Percentiles rank a stretch among this genome's conserved stretches.
These are phyloP conservation scores for Clitoria ternatea DNA, from an alignment of 306 rosid genomes.

Conservation along the genomic window DNA sequence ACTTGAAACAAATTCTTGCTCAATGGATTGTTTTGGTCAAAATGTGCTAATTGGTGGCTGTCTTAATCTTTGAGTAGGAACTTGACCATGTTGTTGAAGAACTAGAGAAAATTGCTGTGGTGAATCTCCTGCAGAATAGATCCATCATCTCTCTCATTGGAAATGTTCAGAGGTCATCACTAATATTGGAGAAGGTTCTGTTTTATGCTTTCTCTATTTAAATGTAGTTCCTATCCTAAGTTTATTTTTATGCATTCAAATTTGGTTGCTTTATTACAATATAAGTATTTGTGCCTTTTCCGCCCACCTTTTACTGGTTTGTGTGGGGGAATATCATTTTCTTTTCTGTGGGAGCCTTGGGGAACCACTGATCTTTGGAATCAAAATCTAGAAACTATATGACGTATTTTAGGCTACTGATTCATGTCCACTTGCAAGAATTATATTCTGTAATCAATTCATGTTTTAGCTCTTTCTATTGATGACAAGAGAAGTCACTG, in stretches of 20 bases:
- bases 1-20: neutral
- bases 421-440: neutral
- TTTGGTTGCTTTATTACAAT: neutral
- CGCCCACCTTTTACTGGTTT: neutral
- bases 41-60: neutral
- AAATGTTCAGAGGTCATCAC: slow-evolving; percentile 88
- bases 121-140: slow-evolving; percentile 85
- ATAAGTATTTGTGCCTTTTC: neutral
- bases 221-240: neutral
- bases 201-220: neutral
- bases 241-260: neutral
- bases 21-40: neutral
- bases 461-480: neutral
- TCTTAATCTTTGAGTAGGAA: slow-evolving; percentile 54
- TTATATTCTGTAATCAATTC: neutral
- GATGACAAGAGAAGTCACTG: slow-evolving; percentile 11
- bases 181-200: slow-evolving; percentile 86
- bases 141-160: slow-evolving; percentile 98
- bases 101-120: slow-evolving; percentile 94
- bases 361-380: neutral
- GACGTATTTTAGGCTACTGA: neutral
- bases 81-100: slow-evolving; percentile 94
- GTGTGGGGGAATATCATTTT: neutral
- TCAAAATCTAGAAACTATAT: neutral
- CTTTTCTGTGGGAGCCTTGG: neutral